phyloP scores from a whole-genome alignment of 768 basidiomycete species.

The Psilocybe tampanensis region DNA sequence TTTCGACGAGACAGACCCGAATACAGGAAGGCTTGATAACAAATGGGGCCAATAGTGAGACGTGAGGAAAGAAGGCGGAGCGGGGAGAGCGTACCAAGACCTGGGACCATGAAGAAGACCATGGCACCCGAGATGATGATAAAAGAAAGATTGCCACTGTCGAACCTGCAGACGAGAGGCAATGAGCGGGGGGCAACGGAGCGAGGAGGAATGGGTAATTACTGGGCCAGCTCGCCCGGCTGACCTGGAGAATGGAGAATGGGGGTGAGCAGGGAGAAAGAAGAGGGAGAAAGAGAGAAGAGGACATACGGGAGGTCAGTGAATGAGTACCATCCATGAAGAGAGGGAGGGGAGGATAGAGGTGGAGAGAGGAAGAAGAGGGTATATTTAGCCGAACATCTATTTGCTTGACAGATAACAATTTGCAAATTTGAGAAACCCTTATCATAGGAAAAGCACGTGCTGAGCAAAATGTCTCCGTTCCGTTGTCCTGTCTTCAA shows the following conservation, averaged over 20 bases:
- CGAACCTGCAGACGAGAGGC: conserved; percentile 52
- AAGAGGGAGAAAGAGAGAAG: background rate
- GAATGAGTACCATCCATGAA: too few species aligned
- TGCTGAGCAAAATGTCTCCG: background rate
- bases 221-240: conserved; percentile 1
- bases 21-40: conserved; percentile 63
- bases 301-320: background rate
- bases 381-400: background rate
- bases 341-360: background rate
- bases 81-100: conserved; percentile 49
- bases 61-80: background rate
- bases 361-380: background rate
- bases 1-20: conserved; percentile 74
- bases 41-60: background rate
- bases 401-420: background rate
- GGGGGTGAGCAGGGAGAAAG: background rate
- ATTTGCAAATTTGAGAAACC: background rate
- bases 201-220: background rate
- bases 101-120: conserved; percentile 80
- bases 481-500: background rate
- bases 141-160: conserved; percentile 73
- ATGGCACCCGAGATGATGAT: conserved; percentile 69
- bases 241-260: background rate
- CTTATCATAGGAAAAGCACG: background rate
- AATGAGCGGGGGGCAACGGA: conserved; percentile 2